phyloP scores from a whole-genome alignment of 148 eudicot species.

The Rhododendron kiyosumense region DNA sequence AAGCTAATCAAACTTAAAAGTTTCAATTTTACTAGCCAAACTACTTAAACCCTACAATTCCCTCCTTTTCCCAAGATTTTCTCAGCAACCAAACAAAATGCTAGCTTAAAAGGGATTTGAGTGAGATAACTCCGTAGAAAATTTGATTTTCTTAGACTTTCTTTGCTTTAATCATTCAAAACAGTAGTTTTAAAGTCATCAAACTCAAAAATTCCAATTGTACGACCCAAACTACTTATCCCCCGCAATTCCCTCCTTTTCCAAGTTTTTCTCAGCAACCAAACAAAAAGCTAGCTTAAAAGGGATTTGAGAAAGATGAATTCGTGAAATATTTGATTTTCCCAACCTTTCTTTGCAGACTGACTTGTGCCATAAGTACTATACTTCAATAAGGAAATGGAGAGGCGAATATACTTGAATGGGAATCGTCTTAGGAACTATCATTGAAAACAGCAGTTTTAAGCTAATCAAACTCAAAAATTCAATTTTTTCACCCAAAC shows the following conservation, averaged over 20 bases:
- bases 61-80: not conserved
- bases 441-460: not conserved
- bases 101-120: not conserved
- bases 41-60: not conserved
- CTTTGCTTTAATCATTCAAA: not conserved
- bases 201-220: no score
- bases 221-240: not conserved
- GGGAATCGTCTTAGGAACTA: slow-evolving; percentile 31
- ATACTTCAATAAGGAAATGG: no score
- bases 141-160: not conserved
- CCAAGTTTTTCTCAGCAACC: no score
- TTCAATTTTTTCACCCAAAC: not conserved
- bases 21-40: not conserved
- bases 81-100: not conserved
- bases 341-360: no score
- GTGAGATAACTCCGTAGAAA: not conserved
- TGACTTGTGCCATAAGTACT: no score
- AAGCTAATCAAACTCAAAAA: no score
- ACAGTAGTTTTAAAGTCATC: no score
- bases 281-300: no score
- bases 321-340: not conserved
- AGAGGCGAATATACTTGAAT: no score
- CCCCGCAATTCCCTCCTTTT: not conserved
- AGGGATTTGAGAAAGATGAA: no score
- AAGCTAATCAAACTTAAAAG: not conserved